Evolutionary conservation across 1,284 basidiomycete species (phyloP), one percentile per base, ranked within the genome.

Genomic region (Rhodotorula sp.): DNA sequence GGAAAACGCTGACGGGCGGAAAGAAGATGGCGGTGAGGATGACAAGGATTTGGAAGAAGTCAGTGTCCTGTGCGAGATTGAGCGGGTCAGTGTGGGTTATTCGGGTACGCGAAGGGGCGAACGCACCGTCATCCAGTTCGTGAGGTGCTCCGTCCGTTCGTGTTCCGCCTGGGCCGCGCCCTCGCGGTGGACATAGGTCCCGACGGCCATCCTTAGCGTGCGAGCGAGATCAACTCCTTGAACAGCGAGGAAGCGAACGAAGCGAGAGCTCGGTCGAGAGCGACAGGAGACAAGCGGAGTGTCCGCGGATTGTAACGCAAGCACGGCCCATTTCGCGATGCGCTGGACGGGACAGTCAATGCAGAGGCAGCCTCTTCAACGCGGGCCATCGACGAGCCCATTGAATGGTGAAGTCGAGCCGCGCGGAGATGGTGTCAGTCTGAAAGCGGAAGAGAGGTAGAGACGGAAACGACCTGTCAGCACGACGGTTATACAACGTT

Each of bases 101-200:
- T n/a, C 21, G 13, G 9, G 13, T 7, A 3, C 17, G 12, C 27
- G 25, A 15, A n/a, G n/a, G 37, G 10, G 27, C 0, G 10, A 0
- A 37, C 65, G 50, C 36, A 61, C 65, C 25, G 51, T 46, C 65
- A 66, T 66, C 36, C 37, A 60, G 39, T 27, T n/a, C 8, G 41
- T 54, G 21, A 39, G 25, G 15, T 65, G 57, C 1, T 56, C 7
- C 7, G 17, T 25, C 6, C 1, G 13, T 21, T 34, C 25, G 3
- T n/a, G 29, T 50, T 44, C 32, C 1, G 27, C 41, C 1, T 27
- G 29, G 1, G 39, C 51, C 4, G 21, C 59, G 17, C 44, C 39
- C 19, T 46, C 15, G 21, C 62, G 51, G 50, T 66, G 65, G 2
- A 66, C 21, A 59, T 55, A 66, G 7, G 58, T 66, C 34, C 51